Percentiles rank a stretch among this genome's conserved stretches.
Conservation (phyloP, 805 yeast genomes). For the Zygoascus tannicola region DNA sequence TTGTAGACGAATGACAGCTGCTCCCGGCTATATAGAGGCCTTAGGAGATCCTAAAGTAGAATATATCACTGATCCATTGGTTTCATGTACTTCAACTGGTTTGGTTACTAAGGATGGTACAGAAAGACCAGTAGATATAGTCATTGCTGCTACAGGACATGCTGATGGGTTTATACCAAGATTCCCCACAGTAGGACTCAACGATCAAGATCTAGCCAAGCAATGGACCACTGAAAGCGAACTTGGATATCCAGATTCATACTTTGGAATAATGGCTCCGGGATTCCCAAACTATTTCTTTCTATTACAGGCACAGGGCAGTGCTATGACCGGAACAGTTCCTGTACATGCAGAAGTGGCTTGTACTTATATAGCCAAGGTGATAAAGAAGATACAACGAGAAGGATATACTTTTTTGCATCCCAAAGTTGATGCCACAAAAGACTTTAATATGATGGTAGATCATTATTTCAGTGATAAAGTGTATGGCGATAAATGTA, state of each 20-base stretch:
- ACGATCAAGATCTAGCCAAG: slow-evolving; percentile 8
- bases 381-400: slow-evolving; percentile 5
- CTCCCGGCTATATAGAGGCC: slow-evolving; percentile 17
- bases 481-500: background rate
- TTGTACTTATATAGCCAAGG: slow-evolving; percentile 5
- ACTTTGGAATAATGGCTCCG: slow-evolving; percentile 14
- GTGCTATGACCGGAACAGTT: slow-evolving; percentile 8
- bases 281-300: slow-evolving; percentile 16
- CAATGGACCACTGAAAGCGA: slow-evolving; percentile 8
- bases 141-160: slow-evolving; percentile 13
- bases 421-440: slow-evolving; percentile 3
- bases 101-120: slow-evolving; percentile 13
- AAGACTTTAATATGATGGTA: slow-evolving; percentile 1
- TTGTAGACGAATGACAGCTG: slow-evolving; percentile 20
- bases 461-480: background rate
- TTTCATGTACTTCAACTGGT: slow-evolving; percentile 11
- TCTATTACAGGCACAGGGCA: slow-evolving; percentile 9
- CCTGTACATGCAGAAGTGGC: slow-evolving; percentile 4
- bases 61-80: slow-evolving; percentile 10
- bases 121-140: slow-evolving; percentile 7
- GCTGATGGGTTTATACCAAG: slow-evolving; percentile 8
- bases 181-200: slow-evolving; percentile 8
- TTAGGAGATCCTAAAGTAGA: slow-evolving; percentile 18
- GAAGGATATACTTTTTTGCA: slow-evolving; percentile 7
- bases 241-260: slow-evolving; percentile 5